Conservation (phyloP, 257 asterid species). For the Rehmannia glutinosa region DNA sequence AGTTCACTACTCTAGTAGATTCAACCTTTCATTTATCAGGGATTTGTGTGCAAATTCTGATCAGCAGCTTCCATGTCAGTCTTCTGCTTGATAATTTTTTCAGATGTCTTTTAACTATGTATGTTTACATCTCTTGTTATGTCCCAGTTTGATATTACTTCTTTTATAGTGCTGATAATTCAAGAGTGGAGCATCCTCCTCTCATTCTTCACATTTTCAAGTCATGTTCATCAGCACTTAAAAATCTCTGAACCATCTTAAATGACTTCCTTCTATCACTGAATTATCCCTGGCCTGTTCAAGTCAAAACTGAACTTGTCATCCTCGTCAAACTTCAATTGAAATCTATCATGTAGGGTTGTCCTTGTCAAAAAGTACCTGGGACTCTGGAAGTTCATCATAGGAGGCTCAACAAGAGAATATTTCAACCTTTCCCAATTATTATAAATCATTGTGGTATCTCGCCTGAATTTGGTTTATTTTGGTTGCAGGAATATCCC, state of each 20-base stretch:
- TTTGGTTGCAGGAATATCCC: constrained; percentile 49
- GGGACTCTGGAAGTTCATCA: not conserved
- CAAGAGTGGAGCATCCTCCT: not conserved
- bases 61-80: not conserved
- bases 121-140: not conserved
- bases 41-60: not conserved
- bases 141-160: not conserved
- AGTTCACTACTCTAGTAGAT: not conserved
- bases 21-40: not conserved
- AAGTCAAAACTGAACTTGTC: too few relatives aligned
- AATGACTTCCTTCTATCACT: not conserved
- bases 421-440: not conserved
- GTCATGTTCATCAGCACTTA: not conserved
- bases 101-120: not conserved
- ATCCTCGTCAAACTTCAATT: too few relatives aligned
- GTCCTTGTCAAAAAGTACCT: not conserved
- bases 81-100: not conserved
- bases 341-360: not conserved
- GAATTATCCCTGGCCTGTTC: too few relatives aligned
- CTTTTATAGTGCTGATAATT: not conserved
- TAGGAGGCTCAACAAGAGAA: not conserved
- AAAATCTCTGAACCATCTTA: not conserved
- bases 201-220: not conserved
- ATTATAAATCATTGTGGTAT: not conserved
- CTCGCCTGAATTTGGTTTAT: not conserved